Base-by-base conservation (phyloP, 2,329 filamentous ascomycete species). In the Fusarium agapanthi region DNA sequence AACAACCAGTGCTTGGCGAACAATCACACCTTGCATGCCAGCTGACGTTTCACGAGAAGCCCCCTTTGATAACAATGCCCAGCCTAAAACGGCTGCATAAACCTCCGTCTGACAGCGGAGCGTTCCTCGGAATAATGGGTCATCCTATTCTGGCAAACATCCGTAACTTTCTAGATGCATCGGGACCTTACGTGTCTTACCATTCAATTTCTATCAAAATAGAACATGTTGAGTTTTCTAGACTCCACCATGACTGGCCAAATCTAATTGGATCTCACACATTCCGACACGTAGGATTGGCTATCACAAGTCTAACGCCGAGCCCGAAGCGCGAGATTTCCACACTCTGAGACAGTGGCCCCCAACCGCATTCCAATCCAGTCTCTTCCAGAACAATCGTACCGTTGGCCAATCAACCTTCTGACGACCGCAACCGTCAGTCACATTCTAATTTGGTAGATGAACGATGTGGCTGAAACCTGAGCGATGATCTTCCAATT, bases 381-480 rank as follows among this genome's bases (percentile, higher is more conserved):
- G 22, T 10, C 12, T 34, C 30, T 18, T 50, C 47, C 12, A 34
- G 47, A 50, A 50, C 30, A 50, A 24, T 34, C 24, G 35, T 58
- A 43, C 9, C 11, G 22, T 44, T 32, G 7, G 8, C 58, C 50
- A 58, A 59, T 53, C 28, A 26, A 6, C 16, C 18, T 24, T n/a
- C 16, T 3, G 9, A n/a, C 5, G 14, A 24, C 45, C 38, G 59
- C 65, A 69, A 69, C 45, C 65, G 58, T 69, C 65, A 3, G 20
- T 45, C 5, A 12, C 24, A 4, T 47, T 24, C 18, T 16, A 43
- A 45, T 57, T 26, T 30, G n/a, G 41, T 34, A n/a, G 20, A 26
- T 37, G 16, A 18, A 38, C 14, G 30, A n/a, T 2, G 66, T 54
- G 51, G 45, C 65, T 69, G 66, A 69, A 69, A 69, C 65, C 14